Percentiles rank a stretch among this genome's conserved stretches.
Conservation (phyloP, 192 early-diverging fungal genomes). For the Pilaira anomala region DNA sequence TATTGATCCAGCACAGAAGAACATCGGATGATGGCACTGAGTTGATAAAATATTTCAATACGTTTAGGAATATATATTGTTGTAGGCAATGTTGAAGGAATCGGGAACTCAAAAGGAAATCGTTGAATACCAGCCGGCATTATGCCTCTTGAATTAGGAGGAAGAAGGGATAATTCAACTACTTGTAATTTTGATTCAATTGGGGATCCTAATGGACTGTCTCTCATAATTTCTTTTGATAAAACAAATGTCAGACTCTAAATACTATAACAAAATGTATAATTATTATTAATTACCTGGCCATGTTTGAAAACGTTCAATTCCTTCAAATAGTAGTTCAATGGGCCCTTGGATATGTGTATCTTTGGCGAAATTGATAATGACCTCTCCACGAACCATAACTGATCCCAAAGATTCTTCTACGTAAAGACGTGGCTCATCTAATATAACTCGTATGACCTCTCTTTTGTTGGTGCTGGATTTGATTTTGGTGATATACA, state of each 20-base stretch:
- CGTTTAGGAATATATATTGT: slow-evolving; percentile 15
- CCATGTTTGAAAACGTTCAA: slow-evolving; percentile 23
- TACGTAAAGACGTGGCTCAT: slow-evolving; percentile 21
- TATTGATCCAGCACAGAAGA: not conserved
- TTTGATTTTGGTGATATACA: slow-evolving; percentile 1
- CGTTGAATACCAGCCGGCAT: slow-evolving; percentile 26
- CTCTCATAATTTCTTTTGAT: slow-evolving; percentile 8
- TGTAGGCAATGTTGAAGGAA: slow-evolving; percentile 25
- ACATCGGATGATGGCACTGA: slow-evolving; percentile 8
- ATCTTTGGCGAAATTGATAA: slow-evolving; percentile 20
- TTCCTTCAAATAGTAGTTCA: slow-evolving; percentile 27
- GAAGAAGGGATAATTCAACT: slow-evolving; percentile 29
- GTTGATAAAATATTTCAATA: slow-evolving; percentile 23
- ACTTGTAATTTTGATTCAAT: slow-evolving; percentile 25
- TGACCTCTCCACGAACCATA: slow-evolving; percentile 31
- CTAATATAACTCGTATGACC: slow-evolving; percentile 12
- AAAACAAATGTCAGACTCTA: not conserved
- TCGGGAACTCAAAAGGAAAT: slow-evolving; percentile 35
- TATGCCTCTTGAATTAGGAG: slow-evolving; percentile 19
- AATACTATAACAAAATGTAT: not conserved
- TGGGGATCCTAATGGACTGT: not conserved
- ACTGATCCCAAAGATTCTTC: slow-evolving; percentile 21
- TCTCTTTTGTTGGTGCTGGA: slow-evolving; percentile 3
- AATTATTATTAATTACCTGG: slow-evolving; percentile 5
- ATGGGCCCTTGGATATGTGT: slow-evolving; percentile 23